Evolutionary conservation across 2,329 filamentous ascomycete genomes (phyloP), one percentile per base, ranked within the genome.

Genomic region (Spiromastix sp.): DNA sequence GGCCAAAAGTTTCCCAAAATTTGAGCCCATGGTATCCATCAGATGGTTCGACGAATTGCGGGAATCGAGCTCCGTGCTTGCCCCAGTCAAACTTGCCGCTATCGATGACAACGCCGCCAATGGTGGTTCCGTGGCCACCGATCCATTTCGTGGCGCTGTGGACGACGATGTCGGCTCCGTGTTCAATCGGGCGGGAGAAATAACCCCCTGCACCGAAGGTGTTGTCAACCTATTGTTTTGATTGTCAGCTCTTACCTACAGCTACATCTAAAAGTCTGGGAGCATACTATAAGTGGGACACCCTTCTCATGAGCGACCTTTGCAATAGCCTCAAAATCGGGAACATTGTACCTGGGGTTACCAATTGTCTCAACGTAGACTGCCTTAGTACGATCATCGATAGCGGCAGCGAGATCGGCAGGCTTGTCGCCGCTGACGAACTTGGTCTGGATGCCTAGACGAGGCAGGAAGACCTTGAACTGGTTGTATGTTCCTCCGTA

Each of bases 131-230:
- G 60, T 96, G 89, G 27, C 87, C 87, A 38, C 87, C 87, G 43
- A 96, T 95, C 87, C 87, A 95, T 63, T 95, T 95, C 39, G 87
- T 94, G 8, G 86, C 86, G 25, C 83, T 91, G 70, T 95, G 86
- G 16, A 94, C 84, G 34, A 95, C 81, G 41, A 95, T 94, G 55
- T 95, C 87, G 44, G 84, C 87, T 37, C 87, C 87, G 59, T 93
- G 82, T 16, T 87, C 79, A 50, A 95, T 89, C 26, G 87, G 87
- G 5, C 81, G 77, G 47, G 80, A 68, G 58, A 85, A 93, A 70
- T 84, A 95, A 33, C 89, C 87, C 40, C 87, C 87, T 9, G 87
- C 87, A 30, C 87, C 89, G 50, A 95, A 95, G 6, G 87, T 95
- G 69, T 95, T 95, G 66, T 95, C 87, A 32, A 89, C 81, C 72